Conservation (phyloP, 352 stramenopile species). For the Phytopythium montanum region DNA sequence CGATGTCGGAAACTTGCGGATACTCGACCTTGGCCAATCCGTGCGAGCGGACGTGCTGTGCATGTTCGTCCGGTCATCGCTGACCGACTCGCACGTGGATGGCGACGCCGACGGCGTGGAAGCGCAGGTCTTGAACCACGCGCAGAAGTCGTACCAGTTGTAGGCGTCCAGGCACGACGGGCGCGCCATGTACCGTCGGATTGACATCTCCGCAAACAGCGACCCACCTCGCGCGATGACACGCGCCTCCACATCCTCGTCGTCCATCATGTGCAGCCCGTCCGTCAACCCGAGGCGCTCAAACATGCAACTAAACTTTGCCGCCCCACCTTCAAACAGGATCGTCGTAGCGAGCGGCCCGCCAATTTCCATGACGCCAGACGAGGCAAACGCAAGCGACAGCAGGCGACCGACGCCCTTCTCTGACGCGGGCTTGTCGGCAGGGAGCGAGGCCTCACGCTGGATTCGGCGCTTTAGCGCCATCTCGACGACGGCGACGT, state of each 20-base stretch:
- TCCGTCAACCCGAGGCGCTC: constrained; percentile 14
- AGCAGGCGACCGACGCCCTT: constrained; percentile 16
- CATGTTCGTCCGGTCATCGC: not conserved
- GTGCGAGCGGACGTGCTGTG: constrained; percentile 8
- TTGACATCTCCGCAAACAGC: constrained; percentile 15
- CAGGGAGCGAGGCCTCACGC: not conserved
- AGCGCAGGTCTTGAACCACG: constrained; percentile 6
- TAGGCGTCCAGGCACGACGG: constrained; percentile 9
- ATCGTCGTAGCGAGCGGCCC: constrained; percentile 20
- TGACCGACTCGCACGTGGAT: not conserved
- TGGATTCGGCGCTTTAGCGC: constrained; percentile 14
- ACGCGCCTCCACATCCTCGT: constrained; percentile 11
- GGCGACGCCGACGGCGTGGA: not conserved
- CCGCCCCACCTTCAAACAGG: constrained; percentile 10
- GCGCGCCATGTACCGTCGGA: constrained; percentile 10
- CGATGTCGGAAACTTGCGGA: constrained; percentile 20
- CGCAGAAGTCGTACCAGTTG: constrained; percentile 23
- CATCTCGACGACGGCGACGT: constrained; percentile 20
- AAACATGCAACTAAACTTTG: constrained; percentile 18
- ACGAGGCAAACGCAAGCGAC: constrained; percentile 15
- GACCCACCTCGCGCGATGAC: constrained; percentile 6
- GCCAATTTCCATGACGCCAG: constrained; percentile 19
- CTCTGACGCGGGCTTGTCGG: constrained; percentile 3
- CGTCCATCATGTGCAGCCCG: constrained; percentile 14
- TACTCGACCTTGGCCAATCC: constrained; percentile 2